A percentile compares a stretch with the other conserved stretches of the same genome.
phyloP scores from a whole-genome alignment of 192 early-diverging fungal genomes.

The Coemansia umbellata region DNA sequence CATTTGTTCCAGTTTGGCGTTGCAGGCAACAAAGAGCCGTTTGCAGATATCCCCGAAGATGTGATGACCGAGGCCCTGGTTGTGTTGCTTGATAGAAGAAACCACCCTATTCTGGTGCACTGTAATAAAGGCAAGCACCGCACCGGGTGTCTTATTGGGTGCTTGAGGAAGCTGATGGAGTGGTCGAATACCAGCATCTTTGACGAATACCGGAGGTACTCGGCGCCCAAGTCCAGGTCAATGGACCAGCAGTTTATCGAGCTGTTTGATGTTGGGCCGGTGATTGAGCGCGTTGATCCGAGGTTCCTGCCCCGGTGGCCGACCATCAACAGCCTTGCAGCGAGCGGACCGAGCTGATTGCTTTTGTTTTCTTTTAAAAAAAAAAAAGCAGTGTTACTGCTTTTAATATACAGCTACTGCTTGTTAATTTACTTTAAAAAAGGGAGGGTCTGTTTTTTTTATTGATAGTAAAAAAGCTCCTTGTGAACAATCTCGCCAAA shows the following conservation, averaged over 20 bases:
- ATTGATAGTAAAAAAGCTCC: no score
- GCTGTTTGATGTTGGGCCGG: slow-evolving; percentile 67
- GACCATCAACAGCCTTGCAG: no score
- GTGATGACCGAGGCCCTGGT: slow-evolving; percentile 34
- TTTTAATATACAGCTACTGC: no score
- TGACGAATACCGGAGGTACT: slow-evolving; percentile 94
- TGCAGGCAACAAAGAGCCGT: slow-evolving; percentile 82
- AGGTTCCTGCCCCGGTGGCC: slow-evolving; percentile 65
- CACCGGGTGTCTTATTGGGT: slow-evolving; percentile 95
- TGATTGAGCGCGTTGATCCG: slow-evolving; percentile 60
- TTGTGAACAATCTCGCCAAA: no score
- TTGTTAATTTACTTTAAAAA: no score
- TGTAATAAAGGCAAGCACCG: slow-evolving; percentile 99
- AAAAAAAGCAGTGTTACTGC: no score
- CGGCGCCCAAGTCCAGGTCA: slow-evolving; percentile 75
- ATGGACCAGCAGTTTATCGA: slow-evolving; percentile 89
- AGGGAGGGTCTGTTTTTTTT: no score
- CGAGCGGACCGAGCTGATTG: no score
- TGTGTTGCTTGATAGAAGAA: slow-evolving; percentile 55
- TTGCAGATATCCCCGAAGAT: slow-evolving; percentile 50
- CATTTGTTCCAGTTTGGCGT: slow-evolving; percentile 84
- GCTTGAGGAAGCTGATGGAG: slow-evolving; percentile 87
- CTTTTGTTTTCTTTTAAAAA: no score
- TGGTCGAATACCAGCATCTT: slow-evolving; percentile 97
- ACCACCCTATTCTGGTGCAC: slow-evolving; percentile 87